Percentiles rank a stretch among this genome's conserved stretches.
phyloP scores from a whole-genome alignment of 2,329 filamentous ascomycete species.

The Helotiales sp. region DNA sequence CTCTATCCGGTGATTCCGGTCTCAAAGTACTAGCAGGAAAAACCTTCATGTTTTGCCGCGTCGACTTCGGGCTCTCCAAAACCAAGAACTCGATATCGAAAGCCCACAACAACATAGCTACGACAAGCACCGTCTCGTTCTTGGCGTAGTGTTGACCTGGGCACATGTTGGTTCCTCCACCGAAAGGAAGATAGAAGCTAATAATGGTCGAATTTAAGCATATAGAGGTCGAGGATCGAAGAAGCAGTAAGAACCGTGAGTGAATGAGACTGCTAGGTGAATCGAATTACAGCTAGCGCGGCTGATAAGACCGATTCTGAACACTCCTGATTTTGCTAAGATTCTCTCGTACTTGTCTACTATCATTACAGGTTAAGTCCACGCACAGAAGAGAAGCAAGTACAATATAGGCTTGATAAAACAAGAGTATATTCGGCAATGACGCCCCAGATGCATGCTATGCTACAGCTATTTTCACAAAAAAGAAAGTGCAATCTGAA shows the following conservation, averaged over 20 bases:
- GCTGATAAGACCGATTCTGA: too few relatives aligned
- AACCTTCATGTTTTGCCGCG: neutral
- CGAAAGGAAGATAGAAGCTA: too few relatives aligned
- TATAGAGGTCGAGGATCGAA: too few relatives aligned
- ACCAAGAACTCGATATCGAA: conserved; percentile 10
- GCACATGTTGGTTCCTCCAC: too few relatives aligned
- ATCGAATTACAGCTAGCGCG: too few relatives aligned
- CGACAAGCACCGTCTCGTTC: conserved; percentile 6
- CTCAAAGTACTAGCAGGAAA: neutral
- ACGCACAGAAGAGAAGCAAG: neutral
- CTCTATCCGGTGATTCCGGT: neutral
- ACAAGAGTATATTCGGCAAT: neutral
- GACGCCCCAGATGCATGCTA: neutral
- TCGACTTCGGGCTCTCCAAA: neutral
- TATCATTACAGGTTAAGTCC: too few relatives aligned
- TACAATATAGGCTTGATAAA: neutral
- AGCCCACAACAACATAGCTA: neutral
- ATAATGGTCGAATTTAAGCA: too few relatives aligned
- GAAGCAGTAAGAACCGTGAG: too few relatives aligned
- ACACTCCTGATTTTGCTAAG: too few relatives aligned
- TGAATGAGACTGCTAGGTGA: too few relatives aligned
- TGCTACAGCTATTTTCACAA: neutral
- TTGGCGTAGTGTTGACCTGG: conserved; percentile 10
- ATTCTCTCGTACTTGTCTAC: too few relatives aligned
- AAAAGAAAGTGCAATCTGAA: neutral